phyloP scores from a whole-genome alignment of 1,284 basidiomycete genomes.

The Ustilago loliicola region DNA sequence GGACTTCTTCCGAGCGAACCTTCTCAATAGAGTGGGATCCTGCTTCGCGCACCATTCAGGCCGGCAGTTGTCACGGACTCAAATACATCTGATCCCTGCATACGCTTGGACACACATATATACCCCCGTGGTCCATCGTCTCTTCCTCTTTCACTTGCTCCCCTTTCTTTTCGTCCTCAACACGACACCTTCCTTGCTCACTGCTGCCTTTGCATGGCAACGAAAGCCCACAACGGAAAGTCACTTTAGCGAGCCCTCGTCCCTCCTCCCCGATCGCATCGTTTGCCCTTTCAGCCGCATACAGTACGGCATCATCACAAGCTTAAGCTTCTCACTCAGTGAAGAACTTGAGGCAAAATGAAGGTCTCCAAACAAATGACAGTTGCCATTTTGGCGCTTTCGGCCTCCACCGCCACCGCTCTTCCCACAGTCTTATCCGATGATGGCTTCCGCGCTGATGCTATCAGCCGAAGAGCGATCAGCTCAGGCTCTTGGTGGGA shows the following conservation, averaged over 20 bases:
- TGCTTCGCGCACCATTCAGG: neutral
- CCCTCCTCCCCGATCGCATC: neutral
- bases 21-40: neutral
- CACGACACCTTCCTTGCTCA: neutral
- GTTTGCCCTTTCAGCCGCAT: neutral
- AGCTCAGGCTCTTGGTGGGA: constrained; percentile 13
- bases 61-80: neutral
- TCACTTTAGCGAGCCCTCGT: neutral
- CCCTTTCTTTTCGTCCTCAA: neutral
- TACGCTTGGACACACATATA: neutral
- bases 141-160: neutral
- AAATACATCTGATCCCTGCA: neutral
- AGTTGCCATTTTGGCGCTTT: constrained; percentile 24
- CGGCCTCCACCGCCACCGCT: constrained; percentile 9
- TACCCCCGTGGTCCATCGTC: neutral
- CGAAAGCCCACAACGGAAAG: neutral
- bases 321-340: neutral
- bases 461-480: constrained; percentile 4
- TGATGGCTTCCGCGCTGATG: neutral
- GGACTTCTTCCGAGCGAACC: neutral
- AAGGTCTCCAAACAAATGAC: constrained; percentile 19
- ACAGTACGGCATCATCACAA: neutral
- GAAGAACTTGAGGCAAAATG: neutral
- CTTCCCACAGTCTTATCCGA: constrained; percentile 12
- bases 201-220: neutral